phyloP scores from a whole-genome alignment of 768 basidiomycete species.

The Suillus spraguei region DNA sequence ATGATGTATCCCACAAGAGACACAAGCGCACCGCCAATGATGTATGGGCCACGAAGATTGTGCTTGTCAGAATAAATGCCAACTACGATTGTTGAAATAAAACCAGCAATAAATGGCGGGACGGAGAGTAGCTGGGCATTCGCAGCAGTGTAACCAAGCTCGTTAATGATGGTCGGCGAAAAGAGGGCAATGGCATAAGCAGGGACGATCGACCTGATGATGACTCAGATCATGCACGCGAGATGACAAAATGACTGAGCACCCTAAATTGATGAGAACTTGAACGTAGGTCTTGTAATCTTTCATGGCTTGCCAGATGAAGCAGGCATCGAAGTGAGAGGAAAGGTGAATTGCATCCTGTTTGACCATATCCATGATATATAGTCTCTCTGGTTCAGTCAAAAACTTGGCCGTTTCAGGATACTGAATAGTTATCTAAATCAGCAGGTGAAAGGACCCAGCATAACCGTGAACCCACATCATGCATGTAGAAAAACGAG shows the following conservation, averaged over 20 bases:
- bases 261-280: conserved; percentile 44
- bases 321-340: conserved; percentile 45
- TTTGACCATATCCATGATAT: conserved; percentile 43
- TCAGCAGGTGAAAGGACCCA: background rate
- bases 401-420: conserved; percentile 62
- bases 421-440: conserved; percentile 36
- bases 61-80: conserved; percentile 46
- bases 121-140: conserved; percentile 50
- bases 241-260: conserved; percentile 18
- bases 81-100: conserved; percentile 42
- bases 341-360: conserved; percentile 47
- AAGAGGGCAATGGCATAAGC: conserved; percentile 53
- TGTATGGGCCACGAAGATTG: conserved; percentile 49
- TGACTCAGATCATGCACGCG: background rate
- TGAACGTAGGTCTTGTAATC: conserved; percentile 46
- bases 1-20: conserved; percentile 57
- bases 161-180: conserved; percentile 50
- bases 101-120: conserved; percentile 51
- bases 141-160: conserved; percentile 53
- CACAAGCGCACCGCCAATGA: conserved; percentile 43
- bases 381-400: conserved; percentile 42
- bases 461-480: conserved; percentile 35
- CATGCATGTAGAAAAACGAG: conserved; percentile 55
- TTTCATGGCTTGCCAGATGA: conserved; percentile 49
- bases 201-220: conserved; percentile 43